Conservation (phyloP, 345 rosid species). For the Populus tremula region DNA sequence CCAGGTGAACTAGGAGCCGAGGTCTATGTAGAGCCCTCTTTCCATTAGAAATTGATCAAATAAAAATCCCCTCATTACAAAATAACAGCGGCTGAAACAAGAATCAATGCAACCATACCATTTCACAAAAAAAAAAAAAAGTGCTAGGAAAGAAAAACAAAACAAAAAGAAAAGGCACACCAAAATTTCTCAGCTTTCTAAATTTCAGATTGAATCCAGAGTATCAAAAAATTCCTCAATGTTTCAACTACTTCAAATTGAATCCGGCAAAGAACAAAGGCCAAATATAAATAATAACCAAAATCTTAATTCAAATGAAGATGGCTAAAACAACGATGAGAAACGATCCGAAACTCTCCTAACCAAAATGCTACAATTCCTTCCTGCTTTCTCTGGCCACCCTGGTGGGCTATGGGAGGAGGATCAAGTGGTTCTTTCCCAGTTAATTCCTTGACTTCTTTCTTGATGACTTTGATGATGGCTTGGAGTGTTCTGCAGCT, state of each 20-base stretch:
- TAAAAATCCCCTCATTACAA: too few relatives aligned
- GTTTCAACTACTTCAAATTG: not conserved
- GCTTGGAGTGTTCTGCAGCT: slow-evolving; percentile 45
- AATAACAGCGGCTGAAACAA: not conserved
- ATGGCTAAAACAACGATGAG: not conserved
- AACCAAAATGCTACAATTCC: not conserved
- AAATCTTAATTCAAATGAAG: slow-evolving; percentile 1
- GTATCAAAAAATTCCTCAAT: not conserved
- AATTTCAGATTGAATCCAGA: too few relatives aligned
- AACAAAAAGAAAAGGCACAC: too few relatives aligned
- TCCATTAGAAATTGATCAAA: too few relatives aligned
- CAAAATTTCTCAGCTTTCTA: too few relatives aligned
- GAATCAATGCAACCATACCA: not conserved
- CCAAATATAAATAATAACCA: not conserved
- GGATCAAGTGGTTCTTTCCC: not conserved
- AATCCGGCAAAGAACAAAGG: not conserved
- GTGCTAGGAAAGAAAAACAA: not conserved
- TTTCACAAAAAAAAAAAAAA: not conserved
- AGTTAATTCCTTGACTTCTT: slow-evolving; percentile 79
- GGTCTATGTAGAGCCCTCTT: too few relatives aligned
- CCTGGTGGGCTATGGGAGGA: not conserved
- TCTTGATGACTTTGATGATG: slow-evolving; percentile 79
- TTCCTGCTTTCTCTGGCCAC: not conserved
- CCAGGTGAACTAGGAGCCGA: too few relatives aligned
- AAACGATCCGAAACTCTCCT: not conserved